Conservation (phyloP, 805 yeast species). For the Starmerella ratchasimensis region DNA sequence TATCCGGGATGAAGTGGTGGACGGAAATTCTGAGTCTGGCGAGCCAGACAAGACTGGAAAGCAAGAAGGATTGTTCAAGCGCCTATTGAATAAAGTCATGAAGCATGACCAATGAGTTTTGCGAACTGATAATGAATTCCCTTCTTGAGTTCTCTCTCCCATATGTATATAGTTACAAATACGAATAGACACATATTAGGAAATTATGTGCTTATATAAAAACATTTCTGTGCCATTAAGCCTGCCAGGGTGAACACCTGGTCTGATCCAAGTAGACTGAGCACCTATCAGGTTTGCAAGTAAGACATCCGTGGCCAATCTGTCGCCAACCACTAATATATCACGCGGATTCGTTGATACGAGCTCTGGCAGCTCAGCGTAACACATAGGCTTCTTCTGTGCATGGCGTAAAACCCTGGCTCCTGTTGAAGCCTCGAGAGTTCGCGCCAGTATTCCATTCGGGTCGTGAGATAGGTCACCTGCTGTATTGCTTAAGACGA, state of each 20-base stretch:
- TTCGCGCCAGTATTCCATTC: slow-evolving; percentile 43
- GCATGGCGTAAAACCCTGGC: slow-evolving; percentile 26
- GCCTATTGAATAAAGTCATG: slow-evolving; percentile 25
- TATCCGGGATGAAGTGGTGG: slow-evolving; percentile 16
- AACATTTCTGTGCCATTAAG: slow-evolving; percentile 15
- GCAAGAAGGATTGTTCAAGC: slow-evolving; percentile 25
- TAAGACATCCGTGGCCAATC: slow-evolving; percentile 78
- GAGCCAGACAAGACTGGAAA: neutral
- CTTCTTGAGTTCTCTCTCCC: neutral
- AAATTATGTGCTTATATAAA: slow-evolving; percentile 8
- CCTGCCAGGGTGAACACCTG: slow-evolving; percentile 44
- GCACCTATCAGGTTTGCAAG: slow-evolving; percentile 94
- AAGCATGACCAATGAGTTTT: slow-evolving; percentile 18
- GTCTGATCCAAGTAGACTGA: slow-evolving; percentile 66
- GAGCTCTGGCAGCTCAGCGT: slow-evolving; percentile 48
- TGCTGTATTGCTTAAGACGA: slow-evolving; percentile 85
- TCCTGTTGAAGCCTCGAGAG: slow-evolving; percentile 43
- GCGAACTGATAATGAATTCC: too few relatives aligned
- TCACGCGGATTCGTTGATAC: slow-evolving; percentile 41
- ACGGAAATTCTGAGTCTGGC: neutral
- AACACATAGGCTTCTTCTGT: slow-evolving; percentile 30
- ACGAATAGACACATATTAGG: neutral
- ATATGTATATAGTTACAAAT: neutral
- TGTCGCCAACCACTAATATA: slow-evolving; percentile 79
- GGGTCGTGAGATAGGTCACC: slow-evolving; percentile 65